These are phyloP conservation scores for Phytophthora syringae DNA, from an alignment of 352 stramenopile species.

Conservation along the genomic window DNA sequence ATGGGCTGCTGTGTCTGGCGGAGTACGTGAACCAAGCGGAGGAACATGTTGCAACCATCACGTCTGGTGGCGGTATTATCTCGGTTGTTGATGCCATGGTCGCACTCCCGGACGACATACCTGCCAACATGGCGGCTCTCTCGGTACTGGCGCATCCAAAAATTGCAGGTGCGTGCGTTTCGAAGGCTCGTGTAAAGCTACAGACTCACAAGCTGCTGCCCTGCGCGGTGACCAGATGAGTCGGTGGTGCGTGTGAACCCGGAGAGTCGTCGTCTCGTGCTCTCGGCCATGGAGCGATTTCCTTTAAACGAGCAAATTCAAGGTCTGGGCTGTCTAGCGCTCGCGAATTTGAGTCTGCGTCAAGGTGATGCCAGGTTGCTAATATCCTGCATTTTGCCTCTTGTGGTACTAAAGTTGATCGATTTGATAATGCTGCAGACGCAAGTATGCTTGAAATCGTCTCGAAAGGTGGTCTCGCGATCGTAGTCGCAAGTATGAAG, in stretches of 20 bases:
- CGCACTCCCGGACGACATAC: slow-evolving; percentile 52
- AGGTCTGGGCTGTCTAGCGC: slow-evolving; percentile 53
- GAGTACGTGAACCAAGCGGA: slow-evolving; percentile 40
- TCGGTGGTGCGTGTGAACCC: slow-evolving; percentile 55
- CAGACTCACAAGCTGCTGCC: neutral
- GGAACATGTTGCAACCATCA: slow-evolving; percentile 39
- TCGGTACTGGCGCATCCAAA: slow-evolving; percentile 62
- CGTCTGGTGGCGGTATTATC: slow-evolving; percentile 49
- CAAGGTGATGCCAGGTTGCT: slow-evolving; percentile 51
- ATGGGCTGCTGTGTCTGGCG: slow-evolving; percentile 53
- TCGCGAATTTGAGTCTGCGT: slow-evolving; percentile 65
- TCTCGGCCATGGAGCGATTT: slow-evolving; percentile 67
- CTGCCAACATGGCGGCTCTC: slow-evolving; percentile 54
- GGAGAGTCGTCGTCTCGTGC: slow-evolving; percentile 57
- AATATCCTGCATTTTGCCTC: too few species aligned
- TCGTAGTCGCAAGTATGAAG: slow-evolving; percentile 59
- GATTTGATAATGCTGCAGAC: slow-evolving; percentile 28
- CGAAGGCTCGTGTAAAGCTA: too few species aligned
- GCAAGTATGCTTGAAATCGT: slow-evolving; percentile 66
- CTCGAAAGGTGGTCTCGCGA: slow-evolving; percentile 53
- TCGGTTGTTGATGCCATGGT: slow-evolving; percentile 59
- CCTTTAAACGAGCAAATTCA: slow-evolving; percentile 65
- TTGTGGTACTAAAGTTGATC: slow-evolving; percentile 1
- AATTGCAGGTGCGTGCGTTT: slow-evolving; percentile 44
- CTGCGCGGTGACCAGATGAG: slow-evolving; percentile 33